Evolutionary conservation across 1,139 yeast species (phyloP), one percentile per base, ranked within the genome.

Genomic region (Kodamaea fungicola): DNA sequence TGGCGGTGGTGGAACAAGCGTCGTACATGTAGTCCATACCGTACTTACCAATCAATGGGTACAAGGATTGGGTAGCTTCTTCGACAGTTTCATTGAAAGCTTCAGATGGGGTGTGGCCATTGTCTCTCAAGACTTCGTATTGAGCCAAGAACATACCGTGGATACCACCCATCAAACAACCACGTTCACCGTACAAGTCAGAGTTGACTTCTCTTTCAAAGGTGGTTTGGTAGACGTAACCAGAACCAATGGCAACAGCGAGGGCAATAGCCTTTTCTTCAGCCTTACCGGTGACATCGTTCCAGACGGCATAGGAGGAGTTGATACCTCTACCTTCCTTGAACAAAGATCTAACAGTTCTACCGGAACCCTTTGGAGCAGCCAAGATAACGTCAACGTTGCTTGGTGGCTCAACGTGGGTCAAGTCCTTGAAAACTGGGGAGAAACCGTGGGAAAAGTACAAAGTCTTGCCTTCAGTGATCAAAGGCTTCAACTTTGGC

Each of bases 21-120:
- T 90, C 97, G 83, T 92, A 92, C 98, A 92, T 92, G 92, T 92
- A 92, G 76, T 92, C 98, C 98, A 92, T 92, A 78, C 98, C 98
- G 80, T 92, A 86, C 76, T 87, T 88, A 74, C 98, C 98, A 59
- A 92, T 73, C 78, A 92, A 83, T 73, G 98, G 98, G 86, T 92
- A 92, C 61, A 92, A 80, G 43, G 97, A 92, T 78, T 92, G 98
- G 51, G 98, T 92, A 54, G 98, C 98, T 78, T 92, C 98, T 80
- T 92, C 98, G 57, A 92, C 98, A 55, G 98, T 92, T 80, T 92
- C 98, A 73, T 92, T 92, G 90, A 92, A 92, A 61, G 98, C 98
- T 80, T 92, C 98, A 49, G 97, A 88, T 76, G 98, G 98, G 54
- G 97, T 78, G 84, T 92, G 98, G 53, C 98, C 98, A 66, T 94